Evolutionary conservation across 257 asterid genomes (phyloP).

Genomic region (Solanum bulbocastanum): DNA sequence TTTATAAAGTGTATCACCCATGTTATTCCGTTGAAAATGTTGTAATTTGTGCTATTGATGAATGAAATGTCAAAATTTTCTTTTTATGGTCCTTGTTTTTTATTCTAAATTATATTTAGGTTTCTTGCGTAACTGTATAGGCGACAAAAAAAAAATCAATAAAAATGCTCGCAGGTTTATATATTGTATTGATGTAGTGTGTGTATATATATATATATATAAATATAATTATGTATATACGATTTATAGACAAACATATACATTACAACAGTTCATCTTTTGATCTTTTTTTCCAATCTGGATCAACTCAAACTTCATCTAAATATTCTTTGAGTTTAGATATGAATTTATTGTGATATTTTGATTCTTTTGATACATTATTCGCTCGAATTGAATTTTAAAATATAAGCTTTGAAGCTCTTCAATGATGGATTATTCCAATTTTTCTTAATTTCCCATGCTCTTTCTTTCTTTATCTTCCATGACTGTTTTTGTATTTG

Average conservation of each 20-base stretch:
- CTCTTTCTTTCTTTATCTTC: not conserved
- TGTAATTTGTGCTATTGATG: not conserved
- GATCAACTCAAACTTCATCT: not conserved
- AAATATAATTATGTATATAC: too few relatives aligned
- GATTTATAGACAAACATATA: too few relatives aligned
- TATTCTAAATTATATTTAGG: not conserved
- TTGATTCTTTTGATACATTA: too few relatives aligned
- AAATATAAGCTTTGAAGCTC: not conserved
- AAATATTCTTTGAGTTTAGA: too few relatives aligned
- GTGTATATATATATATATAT: too few relatives aligned
- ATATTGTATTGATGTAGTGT: too few relatives aligned
- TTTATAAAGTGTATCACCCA: too few relatives aligned
- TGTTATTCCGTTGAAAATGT: not conserved
- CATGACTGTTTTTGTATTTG: not conserved
- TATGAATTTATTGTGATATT: too few relatives aligned
- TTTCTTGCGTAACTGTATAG: not conserved
- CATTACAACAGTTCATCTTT: not conserved
- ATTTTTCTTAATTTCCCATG: not conserved
- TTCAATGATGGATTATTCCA: not conserved
- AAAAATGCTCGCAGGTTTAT: not conserved
- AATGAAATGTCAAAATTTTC: not conserved
- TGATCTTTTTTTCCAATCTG: not conserved
- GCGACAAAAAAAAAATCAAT: not conserved
- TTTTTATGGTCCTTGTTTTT: not conserved
- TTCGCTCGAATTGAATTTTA: not conserved